Evolutionary conservation across 2,329 filamentous ascomycete genomes (phyloP), one percentile per base, ranked within the genome.

Genomic region (Aspergillus brasiliensis): DNA sequence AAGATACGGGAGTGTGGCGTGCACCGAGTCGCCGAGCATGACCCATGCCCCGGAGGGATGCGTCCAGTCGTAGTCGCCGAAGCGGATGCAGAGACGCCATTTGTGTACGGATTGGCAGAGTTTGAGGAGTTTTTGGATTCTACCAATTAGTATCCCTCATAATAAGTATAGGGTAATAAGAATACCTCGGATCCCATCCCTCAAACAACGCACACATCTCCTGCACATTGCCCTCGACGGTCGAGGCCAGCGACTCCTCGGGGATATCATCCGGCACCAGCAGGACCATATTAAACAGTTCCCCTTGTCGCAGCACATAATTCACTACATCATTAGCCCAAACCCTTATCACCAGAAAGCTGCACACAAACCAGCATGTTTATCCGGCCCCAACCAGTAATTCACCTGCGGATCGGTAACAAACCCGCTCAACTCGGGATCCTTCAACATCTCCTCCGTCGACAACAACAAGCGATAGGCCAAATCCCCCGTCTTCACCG

Each of bases 1-100:
- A 0, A 87, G 76, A 67, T 89, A 89, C 0, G 87, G 87, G 0
- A 89, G 76, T 0, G 85, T 88, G 0, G 87, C 86, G 62, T 89
- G 86, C 2, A 86, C 85, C 0, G 86, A 84, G 65, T 89, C 87
- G 0, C 87, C 87, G 0, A 89, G 76, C 67, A 89, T 80, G 0
- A 84, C 83, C 65, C 87, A 86, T 0, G 82, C 75, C 0, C 81
- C 85, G 0, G 79, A 82, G 0, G 80, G 73, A 62, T 88, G 82
- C 0, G 79, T 83, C 86, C 87, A 89, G 1, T 77, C 75, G n/a
- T 81, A 79, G 38, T 86, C 77, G 5, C 81, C 81, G 1, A 80
- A 80, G 1, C 85, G 78, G 59, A 85, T 86, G 69, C 82, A 85
- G 0, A 88, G 73, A 2, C 83, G 78, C 86, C 86, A 89, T 69